phyloP scores from a whole-genome alignment of 805 yeast species.

The Kodamaea neixiangensis region DNA sequence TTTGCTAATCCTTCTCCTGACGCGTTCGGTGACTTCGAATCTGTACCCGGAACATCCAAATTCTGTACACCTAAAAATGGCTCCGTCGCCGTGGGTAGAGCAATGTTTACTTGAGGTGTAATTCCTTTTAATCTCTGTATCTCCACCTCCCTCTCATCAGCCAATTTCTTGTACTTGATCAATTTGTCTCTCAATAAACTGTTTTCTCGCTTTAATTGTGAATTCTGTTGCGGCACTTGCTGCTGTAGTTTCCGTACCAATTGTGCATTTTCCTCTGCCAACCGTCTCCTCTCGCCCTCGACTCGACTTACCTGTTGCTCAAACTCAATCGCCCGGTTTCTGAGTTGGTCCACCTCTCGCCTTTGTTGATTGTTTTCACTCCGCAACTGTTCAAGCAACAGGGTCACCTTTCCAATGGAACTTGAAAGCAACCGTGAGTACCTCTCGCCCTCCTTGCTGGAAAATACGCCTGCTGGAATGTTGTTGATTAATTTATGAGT shows the following conservation, averaged over 20 bases:
- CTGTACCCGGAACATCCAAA: background rate
- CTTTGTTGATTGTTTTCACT: background rate
- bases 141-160: conserved; percentile 12
- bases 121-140: conserved; percentile 1
- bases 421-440: conserved; percentile 27
- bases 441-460: conserved; percentile 27
- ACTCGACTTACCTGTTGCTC: background rate
- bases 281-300: conserved; percentile 11
- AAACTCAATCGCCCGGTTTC: background rate
- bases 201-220: conserved; percentile 28
- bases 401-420: conserved; percentile 29
- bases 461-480: conserved; percentile 21
- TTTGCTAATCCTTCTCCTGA: background rate
- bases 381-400: conserved; percentile 9
- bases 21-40: background rate
- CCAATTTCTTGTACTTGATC: conserved; percentile 31
- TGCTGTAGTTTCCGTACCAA: conserved; percentile 17
- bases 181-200: conserved; percentile 34
- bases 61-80: background rate
- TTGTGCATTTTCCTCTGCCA: conserved; percentile 13
- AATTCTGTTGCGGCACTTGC: conserved; percentile 20
- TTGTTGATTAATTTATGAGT: conserved; percentile 30
- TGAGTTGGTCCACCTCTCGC: conserved; percentile 2
- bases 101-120: background rate
- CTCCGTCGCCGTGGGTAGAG: background rate